phyloP scores from a whole-genome alignment of 345 rosid species.

The Leavenworthia alabamica region DNA sequence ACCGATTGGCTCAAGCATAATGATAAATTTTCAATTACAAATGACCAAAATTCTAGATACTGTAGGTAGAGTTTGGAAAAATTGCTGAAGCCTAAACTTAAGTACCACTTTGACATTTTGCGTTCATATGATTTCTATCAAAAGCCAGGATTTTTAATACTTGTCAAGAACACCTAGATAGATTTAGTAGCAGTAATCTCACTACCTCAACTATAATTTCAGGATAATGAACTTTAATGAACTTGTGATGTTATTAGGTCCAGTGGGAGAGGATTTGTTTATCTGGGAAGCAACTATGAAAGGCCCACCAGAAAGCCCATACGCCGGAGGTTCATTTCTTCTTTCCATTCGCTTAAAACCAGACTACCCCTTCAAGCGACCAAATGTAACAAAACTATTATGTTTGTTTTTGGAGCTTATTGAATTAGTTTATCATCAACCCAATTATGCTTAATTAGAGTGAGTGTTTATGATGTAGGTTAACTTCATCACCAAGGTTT shows the following conservation, averaged over 20 bases:
- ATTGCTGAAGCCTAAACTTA: too few relatives aligned
- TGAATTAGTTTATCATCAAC: not conserved
- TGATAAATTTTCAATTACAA: too few relatives aligned
- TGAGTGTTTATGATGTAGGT: conserved; percentile 41
- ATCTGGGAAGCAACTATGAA: conserved; percentile 81
- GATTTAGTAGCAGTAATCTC: too few relatives aligned
- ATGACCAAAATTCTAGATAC: too few relatives aligned
- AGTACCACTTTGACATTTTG: not conserved
- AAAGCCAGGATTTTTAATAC: not conserved
- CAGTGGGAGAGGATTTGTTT: conserved; percentile 62
- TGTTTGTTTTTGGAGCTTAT: conserved; percentile 4
- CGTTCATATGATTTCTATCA: not conserved
- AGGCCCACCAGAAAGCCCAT: conserved; percentile 72
- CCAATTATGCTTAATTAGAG: not conserved
- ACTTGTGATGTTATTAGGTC: conserved; percentile 49
- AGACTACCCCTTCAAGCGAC: conserved; percentile 76
- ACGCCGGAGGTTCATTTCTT: conserved; percentile 58
- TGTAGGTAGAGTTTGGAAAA: too few relatives aligned
- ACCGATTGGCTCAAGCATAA: too few relatives aligned
- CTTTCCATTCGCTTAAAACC: conserved; percentile 76
- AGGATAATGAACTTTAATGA: too few relatives aligned
- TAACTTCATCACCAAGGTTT: conserved; percentile 61
- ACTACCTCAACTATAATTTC: too few relatives aligned
- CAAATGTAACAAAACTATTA: conserved; percentile 40
- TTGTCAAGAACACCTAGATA: not conserved